A percentile compares a stretch with the other conserved stretches of the same genome.
These are phyloP conservation scores for Rhinocladiella mackenziei DNA, from an alignment of 2,329 filamentous ascomycete species.

Conservation along the genomic window DNA sequence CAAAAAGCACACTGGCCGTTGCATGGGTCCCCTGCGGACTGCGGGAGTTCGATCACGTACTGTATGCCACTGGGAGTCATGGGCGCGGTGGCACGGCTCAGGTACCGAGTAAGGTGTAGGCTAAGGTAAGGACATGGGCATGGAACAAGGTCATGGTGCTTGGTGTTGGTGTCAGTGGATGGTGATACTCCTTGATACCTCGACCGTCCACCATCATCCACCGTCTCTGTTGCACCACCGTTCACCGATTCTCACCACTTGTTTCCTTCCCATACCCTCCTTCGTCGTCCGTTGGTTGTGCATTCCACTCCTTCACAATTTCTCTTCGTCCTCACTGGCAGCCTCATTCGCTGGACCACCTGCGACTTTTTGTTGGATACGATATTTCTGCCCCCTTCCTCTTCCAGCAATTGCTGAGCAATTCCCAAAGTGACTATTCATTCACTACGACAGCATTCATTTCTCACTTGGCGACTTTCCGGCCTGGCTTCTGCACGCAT, in stretches of 20 bases:
- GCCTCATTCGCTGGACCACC: constrained; percentile 1
- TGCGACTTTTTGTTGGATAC: constrained; percentile 14
- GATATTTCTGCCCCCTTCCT: constrained; percentile 1
- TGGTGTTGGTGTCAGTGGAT: no score
- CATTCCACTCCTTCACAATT: constrained; percentile 19
- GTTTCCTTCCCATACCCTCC: constrained; percentile 11
- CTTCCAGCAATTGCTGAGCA: constrained; percentile 16
- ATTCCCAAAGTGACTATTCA: no score
- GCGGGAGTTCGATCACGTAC: no score
- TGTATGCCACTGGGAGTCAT: no score
- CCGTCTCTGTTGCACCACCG: constrained; percentile 15
- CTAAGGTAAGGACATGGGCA: no score
- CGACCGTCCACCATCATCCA: neutral
- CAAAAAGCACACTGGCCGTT: constrained; percentile 3
- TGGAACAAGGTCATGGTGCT: no score
- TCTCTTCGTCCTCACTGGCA: constrained; percentile 8
- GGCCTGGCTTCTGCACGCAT: neutral
- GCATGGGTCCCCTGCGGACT: neutral
- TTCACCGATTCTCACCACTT: constrained; percentile 4
- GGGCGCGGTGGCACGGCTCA: no score
- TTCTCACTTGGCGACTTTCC: no score
- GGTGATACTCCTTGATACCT: neutral
- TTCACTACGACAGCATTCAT: no score
- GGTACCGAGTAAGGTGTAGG: no score
- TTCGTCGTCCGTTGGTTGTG: constrained; percentile 17